Evolutionary conservation across 768 basidiomycete genomes (phyloP).

Genomic region (Rhizopogon vesiculosus): DNA sequence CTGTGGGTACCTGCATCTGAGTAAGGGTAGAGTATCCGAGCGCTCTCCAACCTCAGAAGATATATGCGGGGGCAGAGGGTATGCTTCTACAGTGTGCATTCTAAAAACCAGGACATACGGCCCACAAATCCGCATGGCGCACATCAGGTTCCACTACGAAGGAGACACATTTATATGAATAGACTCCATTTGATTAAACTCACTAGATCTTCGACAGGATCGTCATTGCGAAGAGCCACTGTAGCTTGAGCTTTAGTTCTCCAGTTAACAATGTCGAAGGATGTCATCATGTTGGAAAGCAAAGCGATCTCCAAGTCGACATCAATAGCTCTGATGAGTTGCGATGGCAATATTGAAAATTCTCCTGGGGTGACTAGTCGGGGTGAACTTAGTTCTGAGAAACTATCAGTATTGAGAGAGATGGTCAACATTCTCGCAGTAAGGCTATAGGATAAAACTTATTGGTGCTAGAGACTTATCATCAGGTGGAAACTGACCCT

Average conservation of each 20-base stretch:
- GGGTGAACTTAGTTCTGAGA: not conserved
- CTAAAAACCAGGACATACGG: constrained; percentile 49
- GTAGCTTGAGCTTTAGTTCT: constrained; percentile 15
- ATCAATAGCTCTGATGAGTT: constrained; percentile 33
- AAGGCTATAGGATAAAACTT: not conserved
- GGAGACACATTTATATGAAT: not conserved
- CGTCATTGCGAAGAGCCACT: constrained; percentile 18
- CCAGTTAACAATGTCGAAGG: constrained; percentile 38
- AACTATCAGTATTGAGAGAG: not conserved
- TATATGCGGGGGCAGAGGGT: constrained; percentile 8
- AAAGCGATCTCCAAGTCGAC: constrained; percentile 26
- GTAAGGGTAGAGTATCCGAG: constrained; percentile 9
- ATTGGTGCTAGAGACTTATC: not conserved
- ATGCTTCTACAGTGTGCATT: constrained; percentile 46
- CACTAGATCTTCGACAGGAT: constrained; percentile 28
- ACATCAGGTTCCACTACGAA: constrained; percentile 36
- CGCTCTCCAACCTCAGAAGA: constrained; percentile 11
- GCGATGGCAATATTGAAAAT: constrained; percentile 8
- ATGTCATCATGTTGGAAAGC: constrained; percentile 21
- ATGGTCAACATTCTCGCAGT: not conserved
- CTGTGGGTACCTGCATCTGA: constrained; percentile 18
- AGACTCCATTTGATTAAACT: constrained; percentile 4
- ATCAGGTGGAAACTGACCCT: constrained; percentile 7
- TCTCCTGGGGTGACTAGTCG: constrained; percentile 6
- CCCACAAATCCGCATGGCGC: constrained; percentile 41